Percentiles rank a stretch among this genome's conserved stretches.
These are phyloP conservation scores for Metarhizium robertsii DNA, from an alignment of 2,329 filamentous ascomycete genomes.

Conservation along the genomic window DNA sequence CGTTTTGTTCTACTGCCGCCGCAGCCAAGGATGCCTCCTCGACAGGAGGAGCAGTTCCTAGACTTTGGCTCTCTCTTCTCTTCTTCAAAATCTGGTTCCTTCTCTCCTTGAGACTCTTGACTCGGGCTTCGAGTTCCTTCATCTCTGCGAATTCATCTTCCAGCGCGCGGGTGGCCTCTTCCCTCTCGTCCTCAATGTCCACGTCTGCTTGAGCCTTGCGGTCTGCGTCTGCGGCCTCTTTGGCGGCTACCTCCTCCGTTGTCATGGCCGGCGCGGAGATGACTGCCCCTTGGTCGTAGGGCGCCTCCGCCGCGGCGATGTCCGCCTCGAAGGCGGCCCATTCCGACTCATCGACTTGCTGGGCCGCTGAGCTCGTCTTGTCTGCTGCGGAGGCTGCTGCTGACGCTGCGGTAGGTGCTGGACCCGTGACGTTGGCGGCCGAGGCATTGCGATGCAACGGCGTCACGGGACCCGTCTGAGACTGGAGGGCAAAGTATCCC, in stretches of 20 bases:
- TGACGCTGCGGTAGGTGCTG: neutral
- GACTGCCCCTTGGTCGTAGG: constrained; percentile 39
- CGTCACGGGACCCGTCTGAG: constrained; percentile 6
- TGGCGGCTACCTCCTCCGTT: constrained; percentile 50
- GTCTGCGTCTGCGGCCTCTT: constrained; percentile 41
- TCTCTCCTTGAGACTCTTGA: constrained; percentile 58
- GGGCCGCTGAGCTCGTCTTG: constrained; percentile 4
- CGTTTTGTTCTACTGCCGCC: constrained; percentile 17
- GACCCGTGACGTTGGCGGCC: constrained; percentile 10
- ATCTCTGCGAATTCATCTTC: constrained; percentile 78
- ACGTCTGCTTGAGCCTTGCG: constrained; percentile 46
- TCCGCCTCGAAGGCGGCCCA: constrained; percentile 86
- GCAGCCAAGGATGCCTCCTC: constrained; percentile 7
- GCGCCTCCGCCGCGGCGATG: constrained; percentile 42
- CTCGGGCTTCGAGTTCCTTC: constrained; percentile 66
- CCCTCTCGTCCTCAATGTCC: constrained; percentile 56
- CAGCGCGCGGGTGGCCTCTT: constrained; percentile 64
- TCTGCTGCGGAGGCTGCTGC: neutral
- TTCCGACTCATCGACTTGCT: constrained; percentile 58
- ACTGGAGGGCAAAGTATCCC: constrained; percentile 8
- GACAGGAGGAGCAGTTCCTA: constrained; percentile 16
- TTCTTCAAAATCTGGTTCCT: constrained; percentile 54
- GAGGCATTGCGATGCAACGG: constrained; percentile 21
- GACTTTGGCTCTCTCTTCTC: constrained; percentile 19
- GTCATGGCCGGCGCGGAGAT: constrained; percentile 63